Base-by-base conservation (phyloP, 345 rosid species). In the Arabidopsis arenosa region DNA sequence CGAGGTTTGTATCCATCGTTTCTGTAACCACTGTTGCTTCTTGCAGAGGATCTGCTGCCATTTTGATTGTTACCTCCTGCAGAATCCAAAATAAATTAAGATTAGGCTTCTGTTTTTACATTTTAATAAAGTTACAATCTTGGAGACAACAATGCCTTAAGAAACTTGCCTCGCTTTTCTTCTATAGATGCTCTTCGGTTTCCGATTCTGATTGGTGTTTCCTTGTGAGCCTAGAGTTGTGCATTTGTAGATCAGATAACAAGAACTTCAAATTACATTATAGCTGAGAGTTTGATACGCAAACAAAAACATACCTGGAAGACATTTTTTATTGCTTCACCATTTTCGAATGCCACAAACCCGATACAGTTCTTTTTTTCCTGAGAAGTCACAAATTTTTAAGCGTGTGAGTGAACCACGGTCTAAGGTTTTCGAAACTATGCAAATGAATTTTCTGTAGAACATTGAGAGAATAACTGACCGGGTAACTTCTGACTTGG, bases 331-430 rank as follows among this genome's bases (percentile, higher is more conserved):
- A 88, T 58, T 1, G 97, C 75, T 80, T 81, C 77, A 75, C 83
- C 80, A 56, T 84, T 80, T 73, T 88, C 97, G 58, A 88, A 93
- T 54, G 89, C 90, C 43, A 93, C 93, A 66, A 93, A 93, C 64
- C 93, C 98, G 23, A 85, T 86, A 73, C 95, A 90, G 72, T 83
- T 63, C 36, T 49, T 62, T 3, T 35, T 9, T 36, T 76, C 70
- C 80, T 76, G 75, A 33, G 35, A 53, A 5, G 1, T 9, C 5
- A 6, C n/a, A 54, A 9, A 15, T 71, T 74, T 73, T 68, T 37
- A 48, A 79, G 68, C 53, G 73, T 86, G 83, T 37, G 48, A 39
- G 82, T 63, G 48, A 57, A 55, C 68, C 11, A 37, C 10, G 12
- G 40, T 17, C 12, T 56, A 56, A 9, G 26, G 62, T 58, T 39